Percentiles rank a stretch among this genome's conserved stretches.
Evolutionary conservation across 2,329 filamentous ascomycete species (phyloP).

Genomic region (Plectosphaerella plurivora): DNA sequence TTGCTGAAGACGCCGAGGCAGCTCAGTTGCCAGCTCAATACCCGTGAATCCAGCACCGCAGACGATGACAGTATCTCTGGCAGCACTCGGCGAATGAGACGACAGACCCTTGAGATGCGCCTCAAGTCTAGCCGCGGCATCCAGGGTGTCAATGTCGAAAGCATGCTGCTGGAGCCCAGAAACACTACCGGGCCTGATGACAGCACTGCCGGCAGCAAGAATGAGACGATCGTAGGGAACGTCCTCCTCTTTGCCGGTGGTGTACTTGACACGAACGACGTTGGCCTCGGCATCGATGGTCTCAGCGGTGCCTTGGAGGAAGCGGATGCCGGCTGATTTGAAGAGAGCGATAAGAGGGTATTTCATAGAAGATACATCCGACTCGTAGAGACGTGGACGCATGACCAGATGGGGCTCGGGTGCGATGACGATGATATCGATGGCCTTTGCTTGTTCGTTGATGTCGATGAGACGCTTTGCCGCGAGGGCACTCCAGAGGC

Average conservation of each 20-base stretch:
- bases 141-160: conserved; percentile 27
- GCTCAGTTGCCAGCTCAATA: conserved; percentile 23
- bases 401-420: conserved; percentile 25
- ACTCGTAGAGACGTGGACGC: conserved; percentile 28
- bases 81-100: conserved; percentile 13
- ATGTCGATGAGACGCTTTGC: conserved; percentile 25
- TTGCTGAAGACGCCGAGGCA: conserved; percentile 20
- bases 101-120: conserved; percentile 22
- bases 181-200: conserved; percentile 21
- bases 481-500: conserved; percentile 29
- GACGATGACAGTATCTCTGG: conserved; percentile 28
- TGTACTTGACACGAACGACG: conserved; percentile 8
- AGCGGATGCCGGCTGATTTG: conserved; percentile 18
- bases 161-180: conserved; percentile 23
- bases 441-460: conserved; percentile 8
- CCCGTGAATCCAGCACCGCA: conserved; percentile 30
- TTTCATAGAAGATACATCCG: conserved; percentile 18
- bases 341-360: conserved; percentile 18
- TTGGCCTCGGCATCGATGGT: conserved; percentile 14
- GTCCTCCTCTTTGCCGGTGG: conserved; percentile 3
- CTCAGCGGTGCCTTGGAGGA: conserved; percentile 17
- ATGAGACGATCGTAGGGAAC: conserved; percentile 27
- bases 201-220: conserved; percentile 28
- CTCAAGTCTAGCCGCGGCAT: conserved; percentile 19
- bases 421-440: conserved; percentile 25